Evolutionary conservation across 176 grass and related monocot species (phyloP).

Genomic region (Raddia guianensis): DNA sequence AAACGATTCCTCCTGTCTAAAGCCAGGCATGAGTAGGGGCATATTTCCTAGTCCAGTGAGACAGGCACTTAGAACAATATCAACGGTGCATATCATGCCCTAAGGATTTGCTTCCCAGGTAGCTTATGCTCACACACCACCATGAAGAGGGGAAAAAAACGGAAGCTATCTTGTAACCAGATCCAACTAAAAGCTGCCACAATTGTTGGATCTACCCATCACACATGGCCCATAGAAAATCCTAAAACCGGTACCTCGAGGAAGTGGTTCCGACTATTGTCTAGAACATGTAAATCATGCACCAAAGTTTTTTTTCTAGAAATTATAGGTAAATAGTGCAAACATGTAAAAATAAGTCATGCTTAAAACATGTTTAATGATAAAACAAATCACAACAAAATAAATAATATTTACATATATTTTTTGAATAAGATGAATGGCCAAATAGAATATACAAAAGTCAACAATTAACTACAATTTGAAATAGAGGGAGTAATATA

Average conservation of each 20-base stretch:
- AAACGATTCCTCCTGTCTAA: constrained; percentile 54
- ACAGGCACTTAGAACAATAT: constrained; percentile 41
- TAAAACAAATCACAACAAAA: no score
- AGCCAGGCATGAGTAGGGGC: neutral
- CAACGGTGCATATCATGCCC: neutral
- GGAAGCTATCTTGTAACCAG: neutral
- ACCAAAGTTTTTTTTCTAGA: no score
- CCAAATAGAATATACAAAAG: no score
- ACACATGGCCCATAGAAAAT: neutral
- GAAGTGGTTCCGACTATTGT: no score
- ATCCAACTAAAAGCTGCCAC: constrained; percentile 43
- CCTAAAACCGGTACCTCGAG: neutral
- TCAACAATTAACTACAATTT: no score
- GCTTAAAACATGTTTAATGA: no score
- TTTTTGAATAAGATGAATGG: no score
- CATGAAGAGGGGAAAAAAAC: neutral
- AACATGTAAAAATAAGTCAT: no score
- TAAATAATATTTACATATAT: no score
- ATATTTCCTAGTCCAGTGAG: constrained; percentile 32
- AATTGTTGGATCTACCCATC: neutral
- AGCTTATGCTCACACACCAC: neutral
- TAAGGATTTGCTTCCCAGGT: neutral
- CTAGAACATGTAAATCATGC: no score
- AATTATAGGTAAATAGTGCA: no score
- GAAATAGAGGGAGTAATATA: no score